Evolutionary conservation across 495 filamentous ascomycete species (phyloP), one percentile per base, ranked within the genome.

Genomic region (Schizothecium vesticola): DNA sequence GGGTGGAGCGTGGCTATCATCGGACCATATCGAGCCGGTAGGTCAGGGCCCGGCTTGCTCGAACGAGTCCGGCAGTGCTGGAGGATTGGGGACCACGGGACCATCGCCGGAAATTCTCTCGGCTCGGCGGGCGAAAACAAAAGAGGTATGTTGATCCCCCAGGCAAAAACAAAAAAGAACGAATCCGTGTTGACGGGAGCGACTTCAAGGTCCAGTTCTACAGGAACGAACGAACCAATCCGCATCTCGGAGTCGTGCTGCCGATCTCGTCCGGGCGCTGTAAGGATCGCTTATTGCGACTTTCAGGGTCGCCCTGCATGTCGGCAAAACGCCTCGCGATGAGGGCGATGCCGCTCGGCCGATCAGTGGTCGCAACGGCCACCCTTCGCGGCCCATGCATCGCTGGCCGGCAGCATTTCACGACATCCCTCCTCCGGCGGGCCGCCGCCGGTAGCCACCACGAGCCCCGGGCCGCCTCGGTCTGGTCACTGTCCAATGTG

Each of bases 401-500:
- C 59, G 57, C 69, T 60, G 67, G 43, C 66, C 67, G 69, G 43
- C 74, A 72, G 22, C 65, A 22, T 21, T 74, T 77, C 36, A 66
- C 69, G 28, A 74, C 70, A 36, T 64, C 74, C 19, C 56, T 69
- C 8, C 12, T 67, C n/a, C 76, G 73, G 59, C 67, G 73, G 51
- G 60, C 63, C 51, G 29, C 31, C 26, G 21, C 71, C 64, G 65
- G 68, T 51, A 71, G 56, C 63, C n/a, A 22, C 36, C 51, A 43
- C 11, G 67, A 57, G 5, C 36, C 67, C 10, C 61, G 70, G 24
- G 36, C 59, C 12, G 72, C 74, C 13, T 76, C 75, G 59, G 59
- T 68, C 68, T 76, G 76, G 76, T 68, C 74, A 11, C 56, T 77
- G 9, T 73, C 76, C 58, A 75, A 75, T 1, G 75, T 82, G 9